phyloP scores from a whole-genome alignment of 2,329 filamentous ascomycete species.

The Lasiodiplodia citricola region DNA sequence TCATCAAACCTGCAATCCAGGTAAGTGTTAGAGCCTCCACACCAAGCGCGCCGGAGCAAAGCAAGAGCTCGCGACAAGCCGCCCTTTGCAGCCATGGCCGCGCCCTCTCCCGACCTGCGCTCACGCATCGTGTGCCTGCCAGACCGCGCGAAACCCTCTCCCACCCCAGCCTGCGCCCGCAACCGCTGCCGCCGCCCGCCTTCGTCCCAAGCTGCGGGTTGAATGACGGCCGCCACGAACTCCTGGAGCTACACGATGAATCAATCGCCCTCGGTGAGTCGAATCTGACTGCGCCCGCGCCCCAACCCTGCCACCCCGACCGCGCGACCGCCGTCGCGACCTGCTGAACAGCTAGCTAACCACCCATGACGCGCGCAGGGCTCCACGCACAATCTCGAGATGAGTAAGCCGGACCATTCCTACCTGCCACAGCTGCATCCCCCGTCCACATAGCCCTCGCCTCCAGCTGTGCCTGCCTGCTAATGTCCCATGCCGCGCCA shows the following conservation, averaged over 20 bases:
- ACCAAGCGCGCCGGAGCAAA: background rate
- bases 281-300: constrained; percentile 14
- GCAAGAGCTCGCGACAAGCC: background rate
- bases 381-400: constrained; percentile 26
- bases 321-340: background rate
- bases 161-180: background rate
- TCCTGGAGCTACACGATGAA: constrained; percentile 26
- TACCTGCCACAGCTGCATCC: constrained; percentile 22
- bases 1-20: constrained; percentile 19
- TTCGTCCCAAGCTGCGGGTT: constrained; percentile 13
- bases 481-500: constrained; percentile 36
- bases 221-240: constrained; percentile 27
- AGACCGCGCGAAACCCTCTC: background rate
- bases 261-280: constrained; percentile 26
- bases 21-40: constrained; percentile 23
- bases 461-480: background rate
- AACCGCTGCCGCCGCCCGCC: background rate
- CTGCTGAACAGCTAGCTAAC: background rate
- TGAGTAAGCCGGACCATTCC: constrained; percentile 26
- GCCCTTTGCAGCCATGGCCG: constrained; percentile 5
- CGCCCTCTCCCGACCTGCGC: background rate
- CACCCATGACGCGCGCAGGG: constrained; percentile 12
- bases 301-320: background rate
- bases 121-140: background rate
- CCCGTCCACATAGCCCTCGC: background rate